Conservation (phyloP, 2,329 filamentous ascomycete species). For the Nemania sp. region DNA sequence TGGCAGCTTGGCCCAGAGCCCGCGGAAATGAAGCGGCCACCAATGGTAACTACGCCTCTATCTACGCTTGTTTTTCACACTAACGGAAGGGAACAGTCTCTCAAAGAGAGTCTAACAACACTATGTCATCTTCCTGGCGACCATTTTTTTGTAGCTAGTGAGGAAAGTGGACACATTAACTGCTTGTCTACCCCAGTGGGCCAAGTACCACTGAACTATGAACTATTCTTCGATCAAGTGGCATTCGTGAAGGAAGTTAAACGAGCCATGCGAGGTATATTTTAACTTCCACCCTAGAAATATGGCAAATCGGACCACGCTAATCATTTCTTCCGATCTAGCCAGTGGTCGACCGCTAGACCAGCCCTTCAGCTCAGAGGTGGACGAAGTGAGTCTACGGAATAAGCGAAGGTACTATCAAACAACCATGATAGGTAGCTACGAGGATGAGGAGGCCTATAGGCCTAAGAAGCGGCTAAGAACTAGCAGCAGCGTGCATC, state of each 20-base stretch:
- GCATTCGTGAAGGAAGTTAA: conserved; percentile 57
- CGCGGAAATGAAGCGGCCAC: conserved; percentile 54
- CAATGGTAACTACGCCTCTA: conserved; percentile 52
- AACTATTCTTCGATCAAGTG: conserved; percentile 61
- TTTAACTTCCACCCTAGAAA: background rate
- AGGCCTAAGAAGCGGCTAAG: conserved; percentile 55
- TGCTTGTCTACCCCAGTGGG: conserved; percentile 52
- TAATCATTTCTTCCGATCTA: conserved; percentile 16
- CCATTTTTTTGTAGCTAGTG: conserved; percentile 65
- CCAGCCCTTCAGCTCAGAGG: conserved; percentile 34
- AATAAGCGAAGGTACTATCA: conserved; percentile 28
- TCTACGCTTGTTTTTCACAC: conserved; percentile 12
- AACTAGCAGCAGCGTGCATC: conserved; percentile 8
- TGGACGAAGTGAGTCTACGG: conserved; percentile 32
- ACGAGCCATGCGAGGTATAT: conserved; percentile 56
- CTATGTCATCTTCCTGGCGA: conserved; percentile 64
- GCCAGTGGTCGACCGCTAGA: conserved; percentile 23
- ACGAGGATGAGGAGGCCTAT: conserved; percentile 48
- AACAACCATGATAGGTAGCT: conserved; percentile 14
- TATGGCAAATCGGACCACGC: background rate
- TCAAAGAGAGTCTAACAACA: conserved; percentile 64
- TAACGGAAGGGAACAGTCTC: conserved; percentile 55
- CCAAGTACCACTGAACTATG: conserved; percentile 46
- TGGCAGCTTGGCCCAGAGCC: conserved; percentile 47
- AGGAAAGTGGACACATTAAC: conserved; percentile 60